Conservation (phyloP, 192 early-diverging fungal genomes). For the Pilaira anomala region DNA sequence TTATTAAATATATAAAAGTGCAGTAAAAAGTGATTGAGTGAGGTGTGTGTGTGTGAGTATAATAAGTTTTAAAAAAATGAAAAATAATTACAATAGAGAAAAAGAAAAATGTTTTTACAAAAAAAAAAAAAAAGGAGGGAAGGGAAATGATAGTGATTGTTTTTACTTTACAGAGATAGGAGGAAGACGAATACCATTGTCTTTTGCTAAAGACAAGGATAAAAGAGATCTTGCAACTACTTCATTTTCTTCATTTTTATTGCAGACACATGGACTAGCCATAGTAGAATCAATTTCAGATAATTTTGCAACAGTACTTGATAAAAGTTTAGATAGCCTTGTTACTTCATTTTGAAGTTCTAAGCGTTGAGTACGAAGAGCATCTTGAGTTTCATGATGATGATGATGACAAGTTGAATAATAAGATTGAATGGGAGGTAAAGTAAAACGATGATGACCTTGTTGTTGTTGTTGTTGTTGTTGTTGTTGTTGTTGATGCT, state of each 20-base stretch:
- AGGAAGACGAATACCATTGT: neutral
- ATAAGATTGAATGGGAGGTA: slow-evolving; percentile 3
- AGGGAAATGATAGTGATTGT: neutral
- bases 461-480: neutral
- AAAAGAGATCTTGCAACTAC: slow-evolving; percentile 22
- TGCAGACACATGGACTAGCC: neutral
- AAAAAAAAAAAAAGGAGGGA: neutral
- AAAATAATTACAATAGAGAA: too few species aligned
- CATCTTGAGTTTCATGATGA: slow-evolving; percentile 19
- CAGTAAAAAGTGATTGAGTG: too few species aligned
- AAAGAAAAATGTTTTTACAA: neutral
- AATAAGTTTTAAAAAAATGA: too few species aligned
- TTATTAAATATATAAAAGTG: too few species aligned
- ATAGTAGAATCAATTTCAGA: slow-evolving; percentile 38
- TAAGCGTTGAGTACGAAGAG: slow-evolving; percentile 43
- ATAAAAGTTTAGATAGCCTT: slow-evolving; percentile 44
- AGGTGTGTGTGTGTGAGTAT: too few species aligned
- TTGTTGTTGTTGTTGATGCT: too few species aligned
- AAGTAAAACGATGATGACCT: neutral
- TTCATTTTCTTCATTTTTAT: slow-evolving; percentile 5
- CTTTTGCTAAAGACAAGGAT: slow-evolving; percentile 5
- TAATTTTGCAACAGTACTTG: slow-evolving; percentile 44
- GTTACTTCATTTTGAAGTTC: slow-evolving; percentile 51
- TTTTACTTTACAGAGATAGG: neutral
- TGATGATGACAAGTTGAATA: neutral